Evolutionary conservation across 257 asterid species (phyloP), one percentile per base, ranked within the genome.

Genomic region (Knoxia roxburghii): DNA sequence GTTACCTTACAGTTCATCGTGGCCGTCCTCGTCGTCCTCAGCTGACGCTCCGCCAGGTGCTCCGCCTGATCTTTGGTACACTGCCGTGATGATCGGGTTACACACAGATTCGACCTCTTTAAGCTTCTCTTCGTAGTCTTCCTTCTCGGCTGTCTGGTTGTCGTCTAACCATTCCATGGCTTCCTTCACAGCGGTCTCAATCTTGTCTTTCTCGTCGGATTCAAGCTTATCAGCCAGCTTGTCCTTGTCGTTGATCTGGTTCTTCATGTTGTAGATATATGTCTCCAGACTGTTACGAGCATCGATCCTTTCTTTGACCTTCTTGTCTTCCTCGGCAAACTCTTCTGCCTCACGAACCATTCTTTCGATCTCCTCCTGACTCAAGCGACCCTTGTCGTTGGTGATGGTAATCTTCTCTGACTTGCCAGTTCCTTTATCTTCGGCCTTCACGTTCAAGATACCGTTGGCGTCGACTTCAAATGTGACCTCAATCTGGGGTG

Each of bases 401-500:
- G 97, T 88, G 83, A 93, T 93, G 21, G 97, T 93, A 77, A 93
- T 93, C 85, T 86, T 90, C 78, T 93, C 96, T 5, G 95, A 76
- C 70, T 80, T 74, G 2, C 99, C 97, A 1, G 97, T 86, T 59
- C 92, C 99, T 76, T 90, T 93, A 87, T 93, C 99, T 74, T 93
- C 97, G 1, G 99, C 99, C 87, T 81, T 93, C 10, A 93, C 99
- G 23, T 88, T 90, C 53, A 93, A 79, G 41, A 93, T 93, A 40
- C 97, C 96, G 37, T 93, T 93, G 67, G 95, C 97, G 68, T 93
- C 99, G 0, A 90, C 99, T 76, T 93, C 99, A 23, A 93, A 93
- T 29, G 96, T 93, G 24, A 93, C 96, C 72, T 93, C 97, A 67
- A 93, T 93, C 48, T 93, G 97, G 30, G 99, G 97, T 53, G 97